A percentile compares a stretch with the other conserved stretches of the same genome.
Evolutionary conservation across 805 yeast genomes (phyloP).

Genomic region (Starmerella potacharoeniae): DNA sequence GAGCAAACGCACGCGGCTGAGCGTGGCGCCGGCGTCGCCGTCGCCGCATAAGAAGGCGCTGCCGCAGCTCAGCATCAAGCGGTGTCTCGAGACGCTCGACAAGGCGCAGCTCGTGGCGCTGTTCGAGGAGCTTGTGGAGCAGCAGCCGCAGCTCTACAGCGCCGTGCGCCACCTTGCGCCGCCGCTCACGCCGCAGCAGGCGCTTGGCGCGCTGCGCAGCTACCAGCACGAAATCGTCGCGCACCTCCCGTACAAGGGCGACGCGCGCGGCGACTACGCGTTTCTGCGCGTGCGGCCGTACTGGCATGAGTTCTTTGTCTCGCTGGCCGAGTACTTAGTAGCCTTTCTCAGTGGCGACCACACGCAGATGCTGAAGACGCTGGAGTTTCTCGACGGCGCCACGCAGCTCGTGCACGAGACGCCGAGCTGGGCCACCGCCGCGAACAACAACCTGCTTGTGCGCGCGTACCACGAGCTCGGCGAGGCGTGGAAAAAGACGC

Average conservation of each 20-base stretch:
- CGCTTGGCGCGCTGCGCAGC: slow-evolving; percentile 39
- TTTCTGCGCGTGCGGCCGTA: slow-evolving; percentile 59
- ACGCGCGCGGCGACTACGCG: slow-evolving; percentile 49
- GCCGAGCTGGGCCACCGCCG: slow-evolving; percentile 50
- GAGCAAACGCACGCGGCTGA: slow-evolving; percentile 12
- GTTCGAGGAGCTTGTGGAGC: slow-evolving; percentile 41
- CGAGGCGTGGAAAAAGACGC: slow-evolving; percentile 38
- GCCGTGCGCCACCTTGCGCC: slow-evolving; percentile 46
- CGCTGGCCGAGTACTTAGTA: slow-evolving; percentile 63
- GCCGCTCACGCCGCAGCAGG: slow-evolving; percentile 42
- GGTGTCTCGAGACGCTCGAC: slow-evolving; percentile 61
- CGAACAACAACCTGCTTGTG: slow-evolving; percentile 33
- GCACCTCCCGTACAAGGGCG: slow-evolving; percentile 40
- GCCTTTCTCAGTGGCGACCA: slow-evolving; percentile 65
- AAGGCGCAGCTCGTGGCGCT: slow-evolving; percentile 42
- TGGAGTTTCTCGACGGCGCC: slow-evolving; percentile 53
- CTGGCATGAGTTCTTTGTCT: slow-evolving; percentile 56
- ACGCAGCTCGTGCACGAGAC: slow-evolving; percentile 48
- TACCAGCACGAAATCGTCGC: slow-evolving; percentile 36
- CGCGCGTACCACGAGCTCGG: slow-evolving; percentile 53
- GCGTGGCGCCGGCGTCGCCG: not conserved
- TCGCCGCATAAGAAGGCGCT: not conserved
- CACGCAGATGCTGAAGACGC: slow-evolving; percentile 39
- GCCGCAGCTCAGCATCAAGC: slow-evolving; percentile 42
- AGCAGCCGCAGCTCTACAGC: slow-evolving; percentile 50